phyloP scores from a whole-genome alignment of 257 asterid genomes.

The Nicotiana attenuata region DNA sequence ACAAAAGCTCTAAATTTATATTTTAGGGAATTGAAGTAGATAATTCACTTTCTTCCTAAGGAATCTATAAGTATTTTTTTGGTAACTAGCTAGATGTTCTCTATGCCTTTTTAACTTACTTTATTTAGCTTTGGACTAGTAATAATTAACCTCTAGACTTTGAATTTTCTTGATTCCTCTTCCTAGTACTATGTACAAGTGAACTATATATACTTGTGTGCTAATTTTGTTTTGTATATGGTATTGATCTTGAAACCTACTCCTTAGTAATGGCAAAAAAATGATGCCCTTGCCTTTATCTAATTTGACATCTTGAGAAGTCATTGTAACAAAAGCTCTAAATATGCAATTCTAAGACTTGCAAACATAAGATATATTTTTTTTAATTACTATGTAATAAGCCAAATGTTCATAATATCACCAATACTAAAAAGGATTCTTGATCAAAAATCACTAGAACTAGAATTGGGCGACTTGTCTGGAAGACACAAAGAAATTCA shows the following conservation, averaged over 20 bases:
- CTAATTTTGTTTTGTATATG: background rate
- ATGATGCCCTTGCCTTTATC: too few relatives aligned
- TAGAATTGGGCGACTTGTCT: too few relatives aligned
- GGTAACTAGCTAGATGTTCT: background rate
- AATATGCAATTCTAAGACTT: too few relatives aligned
- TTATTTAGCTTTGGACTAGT: background rate
- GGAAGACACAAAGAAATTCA: too few relatives aligned
- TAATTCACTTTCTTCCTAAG: background rate
- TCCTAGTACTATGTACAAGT: constrained; percentile 3
- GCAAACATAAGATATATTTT: too few relatives aligned
- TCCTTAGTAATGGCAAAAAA: background rate
- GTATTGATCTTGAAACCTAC: background rate
- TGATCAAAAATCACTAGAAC: too few relatives aligned
- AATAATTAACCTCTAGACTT: background rate
- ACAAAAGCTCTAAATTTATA: too few relatives aligned
- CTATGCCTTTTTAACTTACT: background rate
- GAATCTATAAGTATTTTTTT: background rate
- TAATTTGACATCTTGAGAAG: too few relatives aligned
- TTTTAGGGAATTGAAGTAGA: background rate
- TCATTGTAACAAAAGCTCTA: too few relatives aligned
- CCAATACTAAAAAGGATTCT: too few relatives aligned
- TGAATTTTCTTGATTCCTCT: background rate
- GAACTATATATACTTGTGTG: background rate
- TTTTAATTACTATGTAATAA: too few relatives aligned
- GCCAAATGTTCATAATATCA: too few relatives aligned